Base-by-base conservation (phyloP, 495 filamentous ascomycete species). In the Hypoxylon intermedium region DNA sequence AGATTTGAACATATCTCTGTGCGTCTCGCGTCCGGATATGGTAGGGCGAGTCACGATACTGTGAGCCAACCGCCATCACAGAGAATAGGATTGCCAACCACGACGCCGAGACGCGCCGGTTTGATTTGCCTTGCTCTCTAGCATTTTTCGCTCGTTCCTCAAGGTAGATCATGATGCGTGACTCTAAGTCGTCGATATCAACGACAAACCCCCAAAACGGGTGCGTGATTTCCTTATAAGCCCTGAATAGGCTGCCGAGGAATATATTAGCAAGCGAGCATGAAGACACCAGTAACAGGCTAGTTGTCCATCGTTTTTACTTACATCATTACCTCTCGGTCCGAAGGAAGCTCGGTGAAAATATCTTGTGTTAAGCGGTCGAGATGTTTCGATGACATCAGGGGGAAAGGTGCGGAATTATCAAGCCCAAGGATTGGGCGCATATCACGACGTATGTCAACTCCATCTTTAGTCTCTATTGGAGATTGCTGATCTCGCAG, bases 361-460 rank as follows among this genome's bases (percentile, higher is more conserved):
- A 94, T 84, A n/a, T 90, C 87, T 26, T 81, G 83, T 19, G 87
- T 86, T 1, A 93, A 79, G 21, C 85, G 85, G 67, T 84, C 84
- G 7, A 90, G 83, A 56, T 90, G 85, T 28, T 84, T 82, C 1
- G 85, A 78, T 7, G 88, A 89, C 80, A 90, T 90, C 56, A 94
- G 87, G 15, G 90, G 90, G 72, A 93, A 94, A 18, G 90, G 90
- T 20, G 90, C 89, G 52, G 91, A 89, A 58, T 91, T 92, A 66
- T 93, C 90, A 13, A 94, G 82, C 9, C 89, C 90, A 30, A 94
- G 80, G 21, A 93, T 87, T 3, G 90, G 89, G 31, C 91, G 77
- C 72, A 94, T 90, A 60, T 87, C 89, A 65, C 76, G 72, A 45
- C 80, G 77, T 36, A 84, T 82, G 58, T 77, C 78, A 53, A 69